Percentiles rank a stretch among this genome's conserved stretches.
phyloP scores from a whole-genome alignment of 106 monocot genomes.

The Allium sativum region DNA sequence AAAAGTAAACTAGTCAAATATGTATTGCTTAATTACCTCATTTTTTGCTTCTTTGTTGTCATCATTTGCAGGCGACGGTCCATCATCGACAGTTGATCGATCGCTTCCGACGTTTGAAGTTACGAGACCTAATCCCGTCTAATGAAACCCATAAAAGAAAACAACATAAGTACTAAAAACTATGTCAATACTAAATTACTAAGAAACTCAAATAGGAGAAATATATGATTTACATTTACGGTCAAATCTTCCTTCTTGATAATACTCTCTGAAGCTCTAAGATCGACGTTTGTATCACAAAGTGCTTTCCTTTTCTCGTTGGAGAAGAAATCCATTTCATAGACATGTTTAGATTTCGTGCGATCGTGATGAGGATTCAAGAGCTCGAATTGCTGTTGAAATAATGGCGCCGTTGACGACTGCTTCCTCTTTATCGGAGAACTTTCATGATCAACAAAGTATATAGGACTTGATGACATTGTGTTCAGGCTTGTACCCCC shows the following conservation, averaged over 20 bases:
- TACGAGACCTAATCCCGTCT: slow-evolving; percentile 55
- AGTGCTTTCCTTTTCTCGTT: slow-evolving; percentile 26
- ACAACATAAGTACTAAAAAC: too few species aligned
- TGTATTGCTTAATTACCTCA: slow-evolving; percentile 29
- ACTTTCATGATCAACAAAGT: neutral
- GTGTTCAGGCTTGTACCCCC: slow-evolving; percentile 9
- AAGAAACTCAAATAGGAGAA: neutral
- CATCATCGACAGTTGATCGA: slow-evolving; percentile 55
- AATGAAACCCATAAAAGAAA: neutral
- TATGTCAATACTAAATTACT: too few species aligned
- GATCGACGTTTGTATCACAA: neutral
- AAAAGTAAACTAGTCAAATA: too few species aligned
- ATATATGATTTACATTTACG: slow-evolving; percentile 38
- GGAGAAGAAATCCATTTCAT: slow-evolving; percentile 85
- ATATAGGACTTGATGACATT: neutral
- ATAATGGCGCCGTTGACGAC: neutral
- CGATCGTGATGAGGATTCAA: slow-evolving; percentile 1
- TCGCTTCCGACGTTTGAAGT: slow-evolving; percentile 52
- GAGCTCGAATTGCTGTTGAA: neutral
- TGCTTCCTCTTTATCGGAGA: neutral
- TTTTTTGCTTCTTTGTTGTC: slow-evolving; percentile 36
- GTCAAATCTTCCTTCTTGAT: slow-evolving; percentile 45
- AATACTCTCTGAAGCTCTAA: slow-evolving; percentile 1
- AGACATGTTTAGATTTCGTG: neutral
- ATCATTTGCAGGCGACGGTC: slow-evolving; percentile 18